Evolutionary conservation across 139 green algal genomes (phyloP).

Genomic region (Chlorella ohadii): DNA sequence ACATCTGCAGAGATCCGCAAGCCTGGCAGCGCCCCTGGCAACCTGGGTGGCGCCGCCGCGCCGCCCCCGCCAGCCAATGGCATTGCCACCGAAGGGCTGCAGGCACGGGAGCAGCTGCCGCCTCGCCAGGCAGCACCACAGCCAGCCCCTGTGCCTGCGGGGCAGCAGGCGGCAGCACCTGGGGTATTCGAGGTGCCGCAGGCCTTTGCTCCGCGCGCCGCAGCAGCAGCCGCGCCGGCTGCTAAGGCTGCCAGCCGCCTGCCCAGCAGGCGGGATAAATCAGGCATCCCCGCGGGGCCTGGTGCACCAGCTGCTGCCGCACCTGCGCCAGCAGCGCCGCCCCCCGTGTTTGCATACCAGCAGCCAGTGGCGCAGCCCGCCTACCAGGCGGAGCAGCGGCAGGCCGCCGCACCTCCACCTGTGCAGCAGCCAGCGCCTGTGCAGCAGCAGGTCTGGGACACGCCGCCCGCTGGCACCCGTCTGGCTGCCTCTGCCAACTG

Average conservation of each 20-base stretch:
- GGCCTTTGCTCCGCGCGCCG: no score
- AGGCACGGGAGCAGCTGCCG: neutral
- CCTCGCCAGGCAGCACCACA: neutral
- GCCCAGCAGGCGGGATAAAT: neutral
- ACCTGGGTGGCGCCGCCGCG: neutral
- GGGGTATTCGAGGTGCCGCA: neutral
- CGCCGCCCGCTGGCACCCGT: no score
- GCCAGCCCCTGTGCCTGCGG: neutral
- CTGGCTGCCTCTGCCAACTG: neutral
- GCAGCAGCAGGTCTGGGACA: no score
- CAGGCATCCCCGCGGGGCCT: neutral
- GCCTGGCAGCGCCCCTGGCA: constrained; percentile 4
- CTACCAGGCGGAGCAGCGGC: no score
- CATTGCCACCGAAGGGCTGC: no score
- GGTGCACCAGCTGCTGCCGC: neutral
- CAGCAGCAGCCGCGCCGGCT: neutral
- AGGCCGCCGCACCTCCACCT: no score
- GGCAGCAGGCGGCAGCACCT: neutral
- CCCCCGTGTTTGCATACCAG: neutral
- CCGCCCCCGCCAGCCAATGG: neutral
- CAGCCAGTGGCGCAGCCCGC: neutral
- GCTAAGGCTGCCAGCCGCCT: neutral
- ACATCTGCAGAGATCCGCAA: constrained; percentile 36
- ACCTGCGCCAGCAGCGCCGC: neutral
- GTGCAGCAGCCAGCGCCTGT: no score